Conservation (phyloP, 306 rosid genomes). For the Prinsepia uniflora region DNA sequence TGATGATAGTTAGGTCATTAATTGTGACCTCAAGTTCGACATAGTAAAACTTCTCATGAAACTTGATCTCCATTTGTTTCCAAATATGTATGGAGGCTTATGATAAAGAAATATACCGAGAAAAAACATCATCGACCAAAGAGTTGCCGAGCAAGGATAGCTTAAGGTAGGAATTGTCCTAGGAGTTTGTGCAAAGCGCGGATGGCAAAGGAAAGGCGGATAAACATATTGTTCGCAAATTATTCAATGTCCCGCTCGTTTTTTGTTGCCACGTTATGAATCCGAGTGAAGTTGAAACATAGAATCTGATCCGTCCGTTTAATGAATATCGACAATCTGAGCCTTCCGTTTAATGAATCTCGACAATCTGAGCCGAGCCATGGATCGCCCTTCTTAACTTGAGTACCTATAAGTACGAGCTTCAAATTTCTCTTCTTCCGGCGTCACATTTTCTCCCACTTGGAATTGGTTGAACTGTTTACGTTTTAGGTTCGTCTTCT, state of each 20-base stretch:
- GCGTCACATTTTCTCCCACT: not conserved
- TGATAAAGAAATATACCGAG: too few relatives aligned
- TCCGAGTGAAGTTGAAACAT: slow-evolving; percentile 2
- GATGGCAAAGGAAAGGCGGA: not conserved
- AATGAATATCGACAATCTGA: not conserved
- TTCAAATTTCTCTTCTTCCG: not conserved
- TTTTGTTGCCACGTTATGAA: slow-evolving; percentile 22
- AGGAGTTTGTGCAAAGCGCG: not conserved
- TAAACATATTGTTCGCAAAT: not conserved
- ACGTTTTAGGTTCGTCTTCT: not conserved
- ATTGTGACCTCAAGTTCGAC: too few relatives aligned
- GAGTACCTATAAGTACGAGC: not conserved
- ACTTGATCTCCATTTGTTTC: too few relatives aligned
- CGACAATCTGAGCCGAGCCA: too few relatives aligned
- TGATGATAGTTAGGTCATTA: too few relatives aligned
- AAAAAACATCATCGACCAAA: too few relatives aligned
- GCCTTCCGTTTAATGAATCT: not conserved
- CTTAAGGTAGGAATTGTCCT: too few relatives aligned
- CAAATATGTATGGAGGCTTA: too few relatives aligned
- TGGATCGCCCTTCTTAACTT: not conserved
- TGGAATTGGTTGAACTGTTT: not conserved
- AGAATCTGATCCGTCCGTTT: not conserved
- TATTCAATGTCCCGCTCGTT: not conserved
- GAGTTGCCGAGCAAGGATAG: too few relatives aligned
- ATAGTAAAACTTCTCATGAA: too few relatives aligned